Evolutionary conservation across 139 green algal species (phyloP), one percentile per base, ranked within the genome.

Genomic region (Nannochloris sp.): DNA sequence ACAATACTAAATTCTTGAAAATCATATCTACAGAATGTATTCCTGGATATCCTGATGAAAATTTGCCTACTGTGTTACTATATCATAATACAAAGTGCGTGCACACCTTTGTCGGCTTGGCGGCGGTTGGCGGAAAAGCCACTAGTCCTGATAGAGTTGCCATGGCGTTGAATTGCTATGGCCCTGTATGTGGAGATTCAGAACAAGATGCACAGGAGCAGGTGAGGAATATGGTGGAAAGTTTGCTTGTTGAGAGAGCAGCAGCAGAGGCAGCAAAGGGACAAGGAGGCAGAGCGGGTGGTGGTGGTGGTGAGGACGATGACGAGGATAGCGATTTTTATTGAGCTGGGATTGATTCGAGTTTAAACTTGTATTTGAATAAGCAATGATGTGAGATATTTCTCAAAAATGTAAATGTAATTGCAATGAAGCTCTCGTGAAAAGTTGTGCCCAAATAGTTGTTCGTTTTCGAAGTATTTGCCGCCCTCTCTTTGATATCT

Each of bases 51-150:
- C 92, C 92, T 7, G 90, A 97, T 60, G 29, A 68, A 4, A 91
- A 96, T 80, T 58, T 97, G 59, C 92, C 92, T 27, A 97, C 91
- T 6, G 32, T 96, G 67, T 79, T 97, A 59, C 32, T 96, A 7
- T 97, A 97, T 81, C 70, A 86, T 30, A 75, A 91, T 66, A 67
- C 44, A 12, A 61, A 82, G 42, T 87, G 86, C 64, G 38, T 76
- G 23, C 64, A 81, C 47, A 80, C 61, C 4, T 30, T 96, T 12
- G 78, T 88, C 63, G 87, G 88, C 3, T 47, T 95, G 33, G 27
- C 14, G 2, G 56, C 65, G n/a, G 90, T 93, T 70, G 91, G 89
- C 1, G 89, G 86, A 0, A 30, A 33, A 25, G 37, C 71, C 3
- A 80, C 73, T 24, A 91, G 80, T 14, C 85, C 90, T 6, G 90